Evolutionary conservation across 2,329 filamentous ascomycete genomes (phyloP), one percentile per base, ranked within the genome.

Genomic region (Emericellopsis atlantica): DNA sequence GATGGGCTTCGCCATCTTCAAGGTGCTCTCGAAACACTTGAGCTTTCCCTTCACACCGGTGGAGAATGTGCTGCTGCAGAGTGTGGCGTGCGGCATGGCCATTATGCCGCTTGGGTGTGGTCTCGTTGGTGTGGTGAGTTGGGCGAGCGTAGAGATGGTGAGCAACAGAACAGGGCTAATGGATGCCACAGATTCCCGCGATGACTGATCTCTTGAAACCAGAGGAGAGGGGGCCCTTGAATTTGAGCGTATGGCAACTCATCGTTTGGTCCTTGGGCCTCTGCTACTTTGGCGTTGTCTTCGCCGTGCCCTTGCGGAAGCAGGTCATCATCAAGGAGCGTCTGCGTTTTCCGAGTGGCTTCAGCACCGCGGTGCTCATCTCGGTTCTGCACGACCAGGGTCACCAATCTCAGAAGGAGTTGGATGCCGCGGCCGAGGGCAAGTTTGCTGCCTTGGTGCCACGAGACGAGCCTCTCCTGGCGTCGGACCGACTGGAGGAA

Each of bases 21-120:
- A 85, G 53, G 72, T 81, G 6, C 61, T 95, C 2, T 75, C 82
- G 1, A 76, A 74, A 36, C 76, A 84, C 46, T 67, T 95, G 24
- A 70, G 74, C 23, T 77, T 84, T 41, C 89, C 89, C 0, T 98
- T 98, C 53, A 87, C 84, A 4, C 89, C 92, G 0, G 84, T 96
- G 10, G 90, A 98, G 62, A 98, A 98, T 58, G 92, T 98, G 4
- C 71, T 98, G 18, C 84, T 98, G 10, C 92, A 98, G 64, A 95
- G 87, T 0, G 92, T 98, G 5, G 90, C 92, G 1, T 90, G 92
- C 10, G 85, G 85, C 14, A 93, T 96, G 60, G 92, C 90, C 1
- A 94, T 93, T 5, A 96, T 96, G 87, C 92, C 92, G 0, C 66
- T 98, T 10, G 90, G 90, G 1, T 94, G 90, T 51, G 92, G 92